Evolutionary conservation across 805 yeast genomes (phyloP), one percentile per base, ranked within the genome.

Genomic region (Phaffomyces thermotolerans): DNA sequence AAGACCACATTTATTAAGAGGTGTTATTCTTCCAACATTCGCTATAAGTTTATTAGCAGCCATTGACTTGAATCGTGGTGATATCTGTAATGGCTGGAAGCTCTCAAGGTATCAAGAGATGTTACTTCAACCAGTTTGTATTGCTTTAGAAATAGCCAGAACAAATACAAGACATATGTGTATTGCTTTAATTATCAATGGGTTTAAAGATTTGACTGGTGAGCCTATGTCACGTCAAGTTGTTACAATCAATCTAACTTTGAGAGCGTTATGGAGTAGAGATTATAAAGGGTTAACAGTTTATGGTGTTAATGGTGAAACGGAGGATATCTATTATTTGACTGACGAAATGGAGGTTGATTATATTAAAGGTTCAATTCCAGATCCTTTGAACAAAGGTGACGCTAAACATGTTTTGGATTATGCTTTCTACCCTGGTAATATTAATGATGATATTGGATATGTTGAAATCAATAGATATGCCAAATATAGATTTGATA

Each of bases 361-460:
- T 9, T 43, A 43, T 30, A 43, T 43, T 14, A 14, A 13, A 13
- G 41, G 46, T 18, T 8, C 18, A 3, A 36, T n/a, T 5, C 7
- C 10, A 8, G 41, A 43, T 36, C 46, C 46, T 1, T 20, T 14
- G 3, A 22, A 29, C 1, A 33, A 17, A 6, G 40, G 22, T 15
- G 46, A 43, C 29, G 6, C 24, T 7, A 15, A 15, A 12, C 40
- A 40, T 32, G 13, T 13, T 23, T 43, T 15, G 25, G 46, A 43
- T 14, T 36, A 36, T 18, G 46, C 46, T n/a, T 20, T 39, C 18
- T 43, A 39, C 30, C 42, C 42, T n/a, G 46, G 46, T 15, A 43
- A 34, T n/a, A n/a, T 23, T 5, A 22, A 24, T 15, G 36, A 33
- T 15, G 46, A 43, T 20, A 39, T 43, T 36, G 46, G 46, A 12